Base-by-base conservation (phyloP, 192 early-diverging fungal genomes). In the Coemansia sp. region DNA sequence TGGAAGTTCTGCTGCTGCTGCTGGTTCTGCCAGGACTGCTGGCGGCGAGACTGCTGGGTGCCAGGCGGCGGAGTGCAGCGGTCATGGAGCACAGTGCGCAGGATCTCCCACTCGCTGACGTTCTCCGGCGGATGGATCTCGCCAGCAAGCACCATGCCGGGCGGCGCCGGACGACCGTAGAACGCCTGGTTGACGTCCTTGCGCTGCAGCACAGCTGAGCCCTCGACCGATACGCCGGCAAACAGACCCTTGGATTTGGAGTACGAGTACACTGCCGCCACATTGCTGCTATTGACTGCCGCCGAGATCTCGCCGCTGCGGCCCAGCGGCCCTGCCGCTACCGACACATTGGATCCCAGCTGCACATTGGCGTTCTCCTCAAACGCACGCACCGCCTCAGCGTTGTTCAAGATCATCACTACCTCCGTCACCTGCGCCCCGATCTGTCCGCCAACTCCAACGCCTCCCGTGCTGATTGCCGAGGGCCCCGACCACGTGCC, bases 231-330 rank as follows among this genome's bases (percentile, higher is more conserved):
- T 4, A 91, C 84, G 25, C 96, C 95, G 6, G 92, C 95, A 87
- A 96, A 96, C 55, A 98, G 83, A 25, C 95, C 95, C 73, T 88
- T 91, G 30, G 91, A 87, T 67, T 96, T 95, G 57, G 91, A 89
- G 79, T 98, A 98, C 55, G 92, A 94, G 79, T 93, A 98, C 34
- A 95, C 89, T 25, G 93, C 92, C 1, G 95, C 91, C 25, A 92
- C 70, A 45, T 89, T 87, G 47, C 87, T 80, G 6, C 72, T 61
- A 28, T 88, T 83, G 33, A 86, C 76, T 0, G 90, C 86, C 2
- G 86, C 92, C 57, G 86, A 88, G 14, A 91, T 88, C 75, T 97
- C 95, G 17, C 90, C 91, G 31, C 84, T 87, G 54, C 94, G 78
- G 37, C 96, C 94, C 59, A 92, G 78, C 7, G 91, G 92, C 13